phyloP scores from a whole-genome alignment of 768 basidiomycete species.

The Mycena vitilis region DNA sequence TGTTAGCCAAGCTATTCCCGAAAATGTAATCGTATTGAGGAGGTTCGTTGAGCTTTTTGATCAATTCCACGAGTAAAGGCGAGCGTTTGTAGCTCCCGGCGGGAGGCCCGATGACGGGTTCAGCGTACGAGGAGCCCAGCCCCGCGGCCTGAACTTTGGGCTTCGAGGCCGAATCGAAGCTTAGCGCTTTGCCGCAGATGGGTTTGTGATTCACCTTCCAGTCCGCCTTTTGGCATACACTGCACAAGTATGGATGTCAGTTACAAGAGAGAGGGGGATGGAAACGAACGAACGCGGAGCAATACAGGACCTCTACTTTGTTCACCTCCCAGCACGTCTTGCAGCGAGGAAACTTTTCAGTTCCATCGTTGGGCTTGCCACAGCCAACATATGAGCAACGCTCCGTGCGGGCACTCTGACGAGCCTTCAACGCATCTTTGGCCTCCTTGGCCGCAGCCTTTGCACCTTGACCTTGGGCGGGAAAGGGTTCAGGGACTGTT shows the following conservation, averaged over 20 bases:
- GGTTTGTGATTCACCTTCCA: constrained; percentile 35
- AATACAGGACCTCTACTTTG: constrained; percentile 29
- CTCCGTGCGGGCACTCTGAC: constrained; percentile 18
- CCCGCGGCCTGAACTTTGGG: not conserved
- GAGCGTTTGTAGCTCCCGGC: constrained; percentile 16
- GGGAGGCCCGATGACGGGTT: constrained; percentile 3
- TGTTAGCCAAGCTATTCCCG: no score
- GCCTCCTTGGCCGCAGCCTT: constrained; percentile 21
- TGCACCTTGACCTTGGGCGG: constrained; percentile 10
- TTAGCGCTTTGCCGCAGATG: constrained; percentile 36
- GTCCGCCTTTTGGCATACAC: constrained; percentile 32
- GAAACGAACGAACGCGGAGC: constrained; percentile 29
- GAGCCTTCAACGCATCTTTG: constrained; percentile 25
- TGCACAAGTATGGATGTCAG: constrained; percentile 19
- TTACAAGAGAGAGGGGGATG: not conserved
- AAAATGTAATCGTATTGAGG: constrained; percentile 18
- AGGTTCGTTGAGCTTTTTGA: not conserved
- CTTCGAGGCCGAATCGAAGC: constrained; percentile 27
- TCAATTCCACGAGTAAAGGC: not conserved
- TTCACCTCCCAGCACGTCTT: constrained; percentile 27
- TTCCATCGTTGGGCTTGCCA: constrained; percentile 1
- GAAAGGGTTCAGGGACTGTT: not conserved
- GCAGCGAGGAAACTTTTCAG: constrained; percentile 31
- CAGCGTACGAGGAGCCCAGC: not conserved
- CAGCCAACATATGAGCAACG: constrained; percentile 26